Evolutionary conservation across 1,284 basidiomycete genomes (phyloP), one percentile per base, ranked within the genome.

Genomic region (Cryptococcus floricola): DNA sequence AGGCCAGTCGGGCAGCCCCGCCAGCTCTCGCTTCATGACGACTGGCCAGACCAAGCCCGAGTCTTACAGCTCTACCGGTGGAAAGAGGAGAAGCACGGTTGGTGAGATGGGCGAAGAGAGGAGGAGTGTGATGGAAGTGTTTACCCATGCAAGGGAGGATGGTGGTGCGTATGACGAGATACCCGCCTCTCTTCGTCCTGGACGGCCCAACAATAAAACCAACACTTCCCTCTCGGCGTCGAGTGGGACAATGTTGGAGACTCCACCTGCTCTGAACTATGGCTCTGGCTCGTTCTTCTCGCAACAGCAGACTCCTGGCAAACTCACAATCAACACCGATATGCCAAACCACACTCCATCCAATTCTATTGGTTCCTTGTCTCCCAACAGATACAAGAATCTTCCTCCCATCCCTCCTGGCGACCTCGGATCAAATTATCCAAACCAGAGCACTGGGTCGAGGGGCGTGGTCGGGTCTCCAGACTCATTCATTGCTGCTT

Each of bases 361-460:
- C 39, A 28, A 31, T 28, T 46, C 18, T 18, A 52, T 23, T 9
- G 59, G 52, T 12, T 53, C 50, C 25, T 53, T 65, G 7, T 69
- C 66, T 18, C 69, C 73, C 1, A 73, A 75, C 57, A 61, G 70
- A 28, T 69, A 65, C 63, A 75, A 75, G 61, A 75, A 67, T 46
- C 64, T 75, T 4, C 73, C 73, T 3, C 73, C 73, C 13, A 59
- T 75, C 19, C 73, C 73, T 39, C 47, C 49, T 8, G 64, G 52
- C 18, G 23, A 27, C 13, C 8, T 31, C 31, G 46, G 14, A 13
- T 23, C 25, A 25, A 34, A 8, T 34, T 7, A 34, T 10, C 31
- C 31, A 10, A 34, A 34, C 31, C 31, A 34, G 10, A 34, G 31
- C 31, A 10, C 3, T 6, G 31, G 31, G 10, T 34, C 31, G 31